phyloP scores from a whole-genome alignment of 441 rosid genomes.

The Eruca vesicaria region DNA sequence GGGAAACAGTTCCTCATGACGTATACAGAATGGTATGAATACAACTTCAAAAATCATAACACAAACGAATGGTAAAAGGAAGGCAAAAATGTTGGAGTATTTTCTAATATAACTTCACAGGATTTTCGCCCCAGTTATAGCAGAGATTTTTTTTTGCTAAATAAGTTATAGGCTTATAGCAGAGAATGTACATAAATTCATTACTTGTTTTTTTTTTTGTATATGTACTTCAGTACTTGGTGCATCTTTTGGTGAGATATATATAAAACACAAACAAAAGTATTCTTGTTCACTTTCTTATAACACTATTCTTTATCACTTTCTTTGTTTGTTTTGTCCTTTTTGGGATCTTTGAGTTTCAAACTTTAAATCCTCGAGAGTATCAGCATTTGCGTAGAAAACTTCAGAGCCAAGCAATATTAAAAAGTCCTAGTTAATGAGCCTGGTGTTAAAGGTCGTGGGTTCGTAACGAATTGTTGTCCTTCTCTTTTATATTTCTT shows the following conservation, averaged over 20 bases:
- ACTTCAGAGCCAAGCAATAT: constrained; percentile 3
- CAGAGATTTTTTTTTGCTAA: no score
- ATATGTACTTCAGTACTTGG: not conserved
- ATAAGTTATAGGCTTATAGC: no score
- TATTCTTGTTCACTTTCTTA: not conserved
- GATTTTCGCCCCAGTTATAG: not conserved
- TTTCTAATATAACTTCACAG: not conserved
- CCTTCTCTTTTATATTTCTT: not conserved
- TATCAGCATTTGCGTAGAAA: not conserved
- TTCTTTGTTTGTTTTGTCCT: not conserved
- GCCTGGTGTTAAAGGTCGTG: not conserved
- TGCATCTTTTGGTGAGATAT: not conserved
- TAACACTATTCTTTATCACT: not conserved
- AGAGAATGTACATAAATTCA: not conserved
- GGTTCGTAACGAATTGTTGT: not conserved
- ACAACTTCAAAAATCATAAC: not conserved
- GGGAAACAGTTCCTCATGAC: not conserved
- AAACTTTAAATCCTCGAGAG: not conserved
- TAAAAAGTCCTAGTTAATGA: not conserved
- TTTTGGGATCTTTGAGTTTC: not conserved
- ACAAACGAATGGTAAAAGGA: not conserved
- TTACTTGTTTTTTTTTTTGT: not conserved
- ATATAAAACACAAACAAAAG: not conserved
- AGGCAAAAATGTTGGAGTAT: not conserved
- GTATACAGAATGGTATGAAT: not conserved